Evolutionary conservation across 2,329 filamentous ascomycete species (phyloP).

Genomic region (Plectosphaerella plurivora): DNA sequence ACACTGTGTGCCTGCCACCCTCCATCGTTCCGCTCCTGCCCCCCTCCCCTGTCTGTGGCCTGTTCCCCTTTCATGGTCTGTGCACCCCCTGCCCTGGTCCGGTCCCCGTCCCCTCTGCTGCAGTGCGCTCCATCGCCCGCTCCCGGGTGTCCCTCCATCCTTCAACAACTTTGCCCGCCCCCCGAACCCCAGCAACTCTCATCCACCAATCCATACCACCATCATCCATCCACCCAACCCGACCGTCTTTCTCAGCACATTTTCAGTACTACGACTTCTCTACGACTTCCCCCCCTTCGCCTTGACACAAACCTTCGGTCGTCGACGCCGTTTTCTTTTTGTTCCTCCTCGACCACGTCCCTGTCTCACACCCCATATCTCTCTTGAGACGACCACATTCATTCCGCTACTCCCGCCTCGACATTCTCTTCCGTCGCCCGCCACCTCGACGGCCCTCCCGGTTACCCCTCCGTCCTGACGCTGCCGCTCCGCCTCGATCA

Average conservation of each 20-base stretch:
- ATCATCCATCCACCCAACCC: neutral
- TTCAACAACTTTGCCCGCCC: constrained; percentile 3
- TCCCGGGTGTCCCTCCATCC: neutral
- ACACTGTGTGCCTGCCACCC: neutral
- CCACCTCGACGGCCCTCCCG: neutral
- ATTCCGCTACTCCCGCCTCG: neutral
- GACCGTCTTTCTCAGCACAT: neutral
- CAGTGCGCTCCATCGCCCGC: constrained; percentile 1
- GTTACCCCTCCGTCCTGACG: neutral
- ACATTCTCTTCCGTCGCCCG: neutral
- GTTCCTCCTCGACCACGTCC: neutral
- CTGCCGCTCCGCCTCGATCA: neutral
- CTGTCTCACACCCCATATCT: neutral
- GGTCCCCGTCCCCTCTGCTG: neutral
- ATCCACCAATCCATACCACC: neutral
- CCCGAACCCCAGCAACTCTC: neutral
- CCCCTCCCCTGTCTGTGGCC: constrained; percentile 1
- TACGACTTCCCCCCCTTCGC: neutral
- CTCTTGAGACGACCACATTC: neutral
- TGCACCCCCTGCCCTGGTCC: neutral
- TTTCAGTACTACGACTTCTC: neutral
- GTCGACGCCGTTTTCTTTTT: neutral
- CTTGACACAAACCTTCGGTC: neutral
- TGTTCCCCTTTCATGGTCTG: neutral
- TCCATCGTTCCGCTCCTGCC: constrained; percentile 1